phyloP scores from a whole-genome alignment of 2,329 filamentous ascomycete genomes.

The Fonsecaea nubica region DNA sequence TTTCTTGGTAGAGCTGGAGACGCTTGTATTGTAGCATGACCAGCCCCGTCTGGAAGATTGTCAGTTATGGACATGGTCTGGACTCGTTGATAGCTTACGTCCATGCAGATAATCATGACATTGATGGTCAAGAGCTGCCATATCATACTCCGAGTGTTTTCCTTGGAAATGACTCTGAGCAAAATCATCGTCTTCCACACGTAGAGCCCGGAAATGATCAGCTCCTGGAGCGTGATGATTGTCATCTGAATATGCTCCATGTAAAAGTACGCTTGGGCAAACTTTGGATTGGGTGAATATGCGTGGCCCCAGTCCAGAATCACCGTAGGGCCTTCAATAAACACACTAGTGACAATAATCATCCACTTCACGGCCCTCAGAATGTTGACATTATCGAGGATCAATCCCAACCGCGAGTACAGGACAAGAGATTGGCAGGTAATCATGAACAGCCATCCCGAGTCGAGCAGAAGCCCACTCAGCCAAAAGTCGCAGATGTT shows the following conservation, averaged over 20 bases:
- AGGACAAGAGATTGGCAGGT: constrained; percentile 58
- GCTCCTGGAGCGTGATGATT: constrained; percentile 63
- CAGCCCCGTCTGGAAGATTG: constrained; percentile 43
- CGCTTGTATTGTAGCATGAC: constrained; percentile 53
- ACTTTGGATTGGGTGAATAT: constrained; percentile 34
- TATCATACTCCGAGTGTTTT: constrained; percentile 53
- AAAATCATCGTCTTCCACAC: constrained; percentile 61
- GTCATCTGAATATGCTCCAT: constrained; percentile 64
- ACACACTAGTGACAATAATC: constrained; percentile 53
- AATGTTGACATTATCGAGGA: constrained; percentile 45
- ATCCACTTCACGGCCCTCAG: constrained; percentile 53
- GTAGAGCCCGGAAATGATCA: constrained; percentile 60
- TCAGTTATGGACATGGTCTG: constrained; percentile 3
- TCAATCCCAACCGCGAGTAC: constrained; percentile 57
- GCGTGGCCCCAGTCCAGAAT: constrained; percentile 53
- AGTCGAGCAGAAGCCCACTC: constrained; percentile 49
- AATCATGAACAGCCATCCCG: constrained; percentile 57
- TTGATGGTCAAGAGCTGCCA: constrained; percentile 58
- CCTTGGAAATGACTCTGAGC: constrained; percentile 54
- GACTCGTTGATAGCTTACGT: constrained; percentile 35
- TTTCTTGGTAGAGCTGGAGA: constrained; percentile 55
- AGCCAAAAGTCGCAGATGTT: constrained; percentile 44
- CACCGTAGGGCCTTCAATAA: constrained; percentile 53
- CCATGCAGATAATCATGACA: constrained; percentile 55
- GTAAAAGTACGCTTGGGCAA: constrained; percentile 49